These are phyloP conservation scores for Chlorella sorokiniana DNA, from an alignment of 139 green algal genomes.

Conservation along the genomic window DNA sequence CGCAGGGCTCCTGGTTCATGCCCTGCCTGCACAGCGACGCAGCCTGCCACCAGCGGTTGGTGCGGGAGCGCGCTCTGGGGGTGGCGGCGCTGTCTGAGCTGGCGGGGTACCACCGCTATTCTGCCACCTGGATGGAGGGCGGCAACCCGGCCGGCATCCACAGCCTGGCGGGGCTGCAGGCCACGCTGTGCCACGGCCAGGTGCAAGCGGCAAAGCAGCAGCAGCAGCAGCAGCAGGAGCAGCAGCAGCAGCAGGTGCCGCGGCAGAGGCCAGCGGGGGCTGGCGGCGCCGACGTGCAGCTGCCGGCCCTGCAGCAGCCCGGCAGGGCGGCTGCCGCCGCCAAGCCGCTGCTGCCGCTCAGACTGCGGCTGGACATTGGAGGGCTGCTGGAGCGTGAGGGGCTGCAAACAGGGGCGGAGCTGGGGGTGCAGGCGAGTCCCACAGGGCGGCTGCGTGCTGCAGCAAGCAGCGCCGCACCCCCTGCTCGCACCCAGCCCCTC, in stretches of 20 bases:
- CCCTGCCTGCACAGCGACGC: neutral
- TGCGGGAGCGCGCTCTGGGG: neutral
- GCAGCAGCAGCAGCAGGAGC: neutral
- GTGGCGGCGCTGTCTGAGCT: neutral
- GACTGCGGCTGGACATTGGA: neutral
- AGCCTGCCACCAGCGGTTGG: neutral
- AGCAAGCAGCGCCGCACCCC: too few species aligned
- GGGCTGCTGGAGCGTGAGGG: too few species aligned
- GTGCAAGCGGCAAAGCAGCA: neutral
- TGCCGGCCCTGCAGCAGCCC: too few species aligned
- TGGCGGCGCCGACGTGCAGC: too few species aligned
- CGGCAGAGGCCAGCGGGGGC: neutral
- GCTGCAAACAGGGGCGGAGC: too few species aligned
- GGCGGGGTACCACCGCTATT: constrained; percentile 1
- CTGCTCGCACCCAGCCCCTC: too few species aligned
- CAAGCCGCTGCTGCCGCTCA: neutral
- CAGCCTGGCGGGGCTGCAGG: neutral
- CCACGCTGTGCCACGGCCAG: neutral
- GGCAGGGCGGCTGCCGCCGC: neutral
- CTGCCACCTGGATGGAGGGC: neutral
- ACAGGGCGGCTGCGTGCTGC: too few species aligned
- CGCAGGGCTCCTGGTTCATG: neutral
- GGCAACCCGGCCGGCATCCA: neutral
- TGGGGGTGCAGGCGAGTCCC: too few species aligned
- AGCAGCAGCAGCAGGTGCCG: too few species aligned